phyloP scores from a whole-genome alignment of 140 eudicot species.

The Anethum foeniculum region DNA sequence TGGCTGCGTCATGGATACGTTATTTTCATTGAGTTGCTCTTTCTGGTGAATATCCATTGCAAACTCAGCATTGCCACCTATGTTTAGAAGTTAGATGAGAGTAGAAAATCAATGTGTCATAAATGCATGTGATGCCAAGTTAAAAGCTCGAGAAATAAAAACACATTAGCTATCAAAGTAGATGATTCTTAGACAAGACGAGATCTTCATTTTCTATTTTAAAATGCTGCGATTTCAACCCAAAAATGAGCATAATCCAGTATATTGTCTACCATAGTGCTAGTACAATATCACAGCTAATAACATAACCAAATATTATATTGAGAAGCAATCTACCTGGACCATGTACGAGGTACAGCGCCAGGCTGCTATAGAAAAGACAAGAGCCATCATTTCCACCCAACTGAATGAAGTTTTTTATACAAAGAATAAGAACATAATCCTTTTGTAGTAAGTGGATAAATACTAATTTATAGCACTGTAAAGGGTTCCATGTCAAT shows the following conservation, averaged over 20 bases:
- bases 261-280: background rate
- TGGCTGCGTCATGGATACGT: constrained; percentile 73
- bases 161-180: background rate
- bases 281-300: background rate
- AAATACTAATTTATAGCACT: background rate
- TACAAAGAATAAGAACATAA: background rate
- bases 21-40: constrained; percentile 75
- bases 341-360: constrained; percentile 83
- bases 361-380: constrained; percentile 85
- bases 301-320: no score
- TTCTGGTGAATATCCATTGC: constrained; percentile 82
- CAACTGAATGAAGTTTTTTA: constrained; percentile 37
- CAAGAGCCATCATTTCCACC: constrained; percentile 99
- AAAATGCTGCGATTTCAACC: background rate
- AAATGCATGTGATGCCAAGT: background rate
- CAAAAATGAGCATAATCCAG: background rate
- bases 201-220: background rate
- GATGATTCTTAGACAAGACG: background rate
- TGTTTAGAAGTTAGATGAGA: background rate
- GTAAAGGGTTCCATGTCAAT: constrained; percentile 16
- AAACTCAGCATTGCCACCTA: constrained; percentile 87
- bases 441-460: background rate
- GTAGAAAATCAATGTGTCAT: background rate
- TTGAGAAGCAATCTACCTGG: constrained; percentile 39
- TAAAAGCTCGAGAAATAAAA: background rate